A percentile compares a stretch with the other conserved stretches of the same genome.
These are phyloP conservation scores for Syncephalastrum contaminatum DNA, from an alignment of 371 early-diverging fungal genomes.

Conservation along the genomic window DNA sequence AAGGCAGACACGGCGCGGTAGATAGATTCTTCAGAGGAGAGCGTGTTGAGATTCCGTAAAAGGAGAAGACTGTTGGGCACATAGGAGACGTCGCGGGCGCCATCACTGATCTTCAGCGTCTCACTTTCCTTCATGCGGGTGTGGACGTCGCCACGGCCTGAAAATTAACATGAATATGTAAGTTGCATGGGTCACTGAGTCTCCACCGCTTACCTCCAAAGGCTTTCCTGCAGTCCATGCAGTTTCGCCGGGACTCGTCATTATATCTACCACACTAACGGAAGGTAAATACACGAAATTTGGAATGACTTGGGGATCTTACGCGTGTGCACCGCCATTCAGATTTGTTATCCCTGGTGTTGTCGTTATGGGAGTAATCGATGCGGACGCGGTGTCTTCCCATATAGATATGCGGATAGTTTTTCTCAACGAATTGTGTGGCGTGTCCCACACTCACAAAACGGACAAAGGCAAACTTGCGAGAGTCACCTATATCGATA, in stretches of 20 bases:
- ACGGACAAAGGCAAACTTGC: slow-evolving; percentile 65
- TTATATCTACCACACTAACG: slow-evolving; percentile 40
- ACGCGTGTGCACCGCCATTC: slow-evolving; percentile 61
- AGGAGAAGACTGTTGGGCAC: slow-evolving; percentile 41
- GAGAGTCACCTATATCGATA: slow-evolving; percentile 42
- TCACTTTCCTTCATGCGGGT: slow-evolving; percentile 22
- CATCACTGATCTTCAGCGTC: slow-evolving; percentile 50
- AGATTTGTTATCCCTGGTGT: slow-evolving; percentile 33
- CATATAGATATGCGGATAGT: slow-evolving; percentile 45
- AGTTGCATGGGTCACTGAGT: neutral
- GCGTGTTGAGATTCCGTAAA: slow-evolving; percentile 49
- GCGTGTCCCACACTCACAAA: slow-evolving; percentile 67
- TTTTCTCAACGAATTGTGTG: slow-evolving; percentile 55
- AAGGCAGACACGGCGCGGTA: slow-evolving; percentile 24
- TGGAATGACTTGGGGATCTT: too few species aligned
- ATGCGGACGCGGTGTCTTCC: slow-evolving; percentile 48
- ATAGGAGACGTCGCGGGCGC: slow-evolving; percentile 44
- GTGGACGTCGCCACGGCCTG: too few species aligned
- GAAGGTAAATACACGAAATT: too few species aligned
- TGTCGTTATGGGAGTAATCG: slow-evolving; percentile 52
- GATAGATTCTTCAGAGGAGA: slow-evolving; percentile 56
- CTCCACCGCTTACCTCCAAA: slow-evolving; percentile 21
- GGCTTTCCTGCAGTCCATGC: slow-evolving; percentile 37
- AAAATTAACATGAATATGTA: neutral
- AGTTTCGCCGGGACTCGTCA: slow-evolving; percentile 32